A percentile compares a stretch with the other conserved stretches of the same genome.
Evolutionary conservation across 768 basidiomycete genomes (phyloP).

Genomic region (Hygrophorus russula): DNA sequence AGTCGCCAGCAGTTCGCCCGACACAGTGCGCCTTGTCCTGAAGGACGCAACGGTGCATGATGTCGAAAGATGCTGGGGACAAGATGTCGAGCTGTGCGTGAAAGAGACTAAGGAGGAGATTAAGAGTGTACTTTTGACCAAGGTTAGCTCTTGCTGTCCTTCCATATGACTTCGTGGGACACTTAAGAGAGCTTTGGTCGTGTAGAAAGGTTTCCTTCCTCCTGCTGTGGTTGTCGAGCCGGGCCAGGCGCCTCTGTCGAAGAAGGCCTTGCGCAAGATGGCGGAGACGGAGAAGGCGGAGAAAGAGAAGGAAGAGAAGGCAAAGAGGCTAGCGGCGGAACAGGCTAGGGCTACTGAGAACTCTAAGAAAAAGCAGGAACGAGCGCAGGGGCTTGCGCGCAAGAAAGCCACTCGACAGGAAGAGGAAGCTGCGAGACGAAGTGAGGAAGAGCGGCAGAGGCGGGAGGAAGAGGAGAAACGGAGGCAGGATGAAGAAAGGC

Average conservation of each 20-base stretch:
- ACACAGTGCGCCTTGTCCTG: constrained; percentile 21
- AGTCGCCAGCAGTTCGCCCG: constrained; percentile 17
- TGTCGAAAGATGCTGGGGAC: constrained; percentile 23
- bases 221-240: constrained; percentile 10
- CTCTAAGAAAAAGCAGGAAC: not conserved
- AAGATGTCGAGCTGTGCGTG: constrained; percentile 1
- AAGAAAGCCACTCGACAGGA: constrained; percentile 5
- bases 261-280: constrained; percentile 16
- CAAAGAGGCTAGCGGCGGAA: constrained; percentile 17
- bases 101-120: constrained; percentile 8
- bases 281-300: constrained; percentile 16
- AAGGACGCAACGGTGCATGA: constrained; percentile 29
- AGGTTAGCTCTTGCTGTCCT: constrained; percentile 13
- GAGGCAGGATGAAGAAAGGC: not conserved
- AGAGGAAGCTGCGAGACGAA: constrained; percentile 14
- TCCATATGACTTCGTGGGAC: not conserved
- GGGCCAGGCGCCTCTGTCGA: constrained; percentile 8
- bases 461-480: not conserved
- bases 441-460: constrained; percentile 5
- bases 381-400: not conserved
- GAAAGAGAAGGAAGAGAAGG: constrained; percentile 12
- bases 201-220: constrained; percentile 24
- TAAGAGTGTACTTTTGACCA: constrained; percentile 19
- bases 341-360: not conserved
- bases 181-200: not conserved